Evolutionary conservation across 2,329 filamentous ascomycete genomes (phyloP), one percentile per base, ranked within the genome.

Genomic region (Lecanicillium sp.): DNA sequence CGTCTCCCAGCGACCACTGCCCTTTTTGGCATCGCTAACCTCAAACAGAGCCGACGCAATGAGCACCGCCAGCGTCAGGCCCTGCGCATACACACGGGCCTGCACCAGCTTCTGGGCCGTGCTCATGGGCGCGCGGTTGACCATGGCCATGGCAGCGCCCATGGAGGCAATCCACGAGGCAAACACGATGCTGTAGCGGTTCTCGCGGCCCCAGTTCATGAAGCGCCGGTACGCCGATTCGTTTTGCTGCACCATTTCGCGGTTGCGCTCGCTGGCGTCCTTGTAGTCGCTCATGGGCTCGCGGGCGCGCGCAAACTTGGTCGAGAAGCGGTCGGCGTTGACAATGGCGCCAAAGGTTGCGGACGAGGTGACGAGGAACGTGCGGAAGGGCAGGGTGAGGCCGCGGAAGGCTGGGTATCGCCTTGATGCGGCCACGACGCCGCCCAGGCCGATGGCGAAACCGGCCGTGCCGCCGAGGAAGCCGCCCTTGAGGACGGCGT

Each of bases 1-100:
- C 2, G 85, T 92, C 73, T 94, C 82, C 84, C 84, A 94, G 58
- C 83, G 73, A 47, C 81, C 84, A 54, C 74, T 74, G 35, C 86
- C 86, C 55, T 75, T 75, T 56, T 79, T 80, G 48, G 83, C 83
- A 62, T 98, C 92, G 38, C 62, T 64, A 47, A 75, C 71, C 76
- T 95, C 89, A 51, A 95, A 83, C 9, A 78, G 83, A 33, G 90
- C 87, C 22, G 80, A 84, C 41, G 85, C 78, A 55, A 94, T 75
- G 41, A 95, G 70, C 37, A 95, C 86, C 46, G 82, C 84, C 33
- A 95, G 69, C 5, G 89, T 94, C 51, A 94, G 67, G 5, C 85
- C 87, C 68, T 95, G 89, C 4, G 89, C 89, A 63, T 95, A 95
- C 48, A 95, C 83, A 75, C 89, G 82, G 17, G 88, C 89, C 71